phyloP scores from a whole-genome alignment of 345 rosid species.

The Lepidium didymum region DNA sequence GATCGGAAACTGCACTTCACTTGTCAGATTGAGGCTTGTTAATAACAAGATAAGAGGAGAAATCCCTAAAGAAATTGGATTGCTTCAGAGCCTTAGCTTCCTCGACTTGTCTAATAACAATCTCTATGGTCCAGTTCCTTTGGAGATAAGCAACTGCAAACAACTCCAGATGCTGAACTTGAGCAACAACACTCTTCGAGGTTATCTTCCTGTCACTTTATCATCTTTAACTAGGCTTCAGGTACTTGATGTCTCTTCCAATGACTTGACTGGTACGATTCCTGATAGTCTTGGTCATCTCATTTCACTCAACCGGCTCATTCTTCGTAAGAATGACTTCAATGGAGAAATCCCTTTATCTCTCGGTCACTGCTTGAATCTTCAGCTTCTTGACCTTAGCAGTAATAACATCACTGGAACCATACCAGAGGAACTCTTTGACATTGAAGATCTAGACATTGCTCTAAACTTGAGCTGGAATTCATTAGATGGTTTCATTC shows the following conservation, averaged over 20 bases:
- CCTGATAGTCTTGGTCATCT: conserved; percentile 51
- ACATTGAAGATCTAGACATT: conserved; percentile 57
- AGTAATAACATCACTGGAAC: conserved; percentile 49
- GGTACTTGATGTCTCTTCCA: conserved; percentile 57
- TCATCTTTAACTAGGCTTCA: conserved; percentile 53
- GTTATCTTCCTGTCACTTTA: conserved; percentile 58
- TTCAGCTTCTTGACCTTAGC: conserved; percentile 72
- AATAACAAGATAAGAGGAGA: conserved; percentile 51
- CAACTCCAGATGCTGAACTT: conserved; percentile 65
- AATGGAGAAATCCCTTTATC: conserved; percentile 48
- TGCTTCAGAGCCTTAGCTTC: conserved; percentile 54
- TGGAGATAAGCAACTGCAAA: conserved; percentile 65
- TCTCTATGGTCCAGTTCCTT: conserved; percentile 55
- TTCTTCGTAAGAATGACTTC: conserved; percentile 42
- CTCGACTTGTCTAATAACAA: conserved; percentile 64
- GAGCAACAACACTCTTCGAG: conserved; percentile 71
- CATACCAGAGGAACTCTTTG: conserved; percentile 48
- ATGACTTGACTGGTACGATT: conserved; percentile 43
- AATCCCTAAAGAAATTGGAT: conserved; percentile 61
- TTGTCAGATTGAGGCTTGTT: conserved; percentile 57
- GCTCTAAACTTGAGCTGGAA: conserved; percentile 72
- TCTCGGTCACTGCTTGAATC: conserved; percentile 50
- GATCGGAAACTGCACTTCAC: conserved; percentile 59
- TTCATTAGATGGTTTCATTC: conserved; percentile 48
- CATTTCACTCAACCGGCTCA: conserved; percentile 47